These are phyloP conservation scores for Medicago ruthenica DNA, from an alignment of 306 rosid species.

Conservation along the genomic window DNA sequence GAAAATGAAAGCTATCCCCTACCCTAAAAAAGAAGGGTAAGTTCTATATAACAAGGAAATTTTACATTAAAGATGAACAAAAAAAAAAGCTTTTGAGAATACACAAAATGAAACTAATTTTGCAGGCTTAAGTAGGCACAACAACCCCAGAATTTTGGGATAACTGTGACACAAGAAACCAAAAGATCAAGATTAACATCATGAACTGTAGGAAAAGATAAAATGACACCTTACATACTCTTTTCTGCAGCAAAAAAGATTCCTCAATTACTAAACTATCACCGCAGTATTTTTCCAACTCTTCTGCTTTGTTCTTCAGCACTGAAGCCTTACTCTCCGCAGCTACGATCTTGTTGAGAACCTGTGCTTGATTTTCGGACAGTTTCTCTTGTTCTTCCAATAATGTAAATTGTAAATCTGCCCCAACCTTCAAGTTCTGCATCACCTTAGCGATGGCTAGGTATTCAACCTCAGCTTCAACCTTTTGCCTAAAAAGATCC, in stretches of 20 bases:
- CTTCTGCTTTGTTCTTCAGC: conserved; percentile 63
- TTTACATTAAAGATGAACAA: conserved; percentile 48
- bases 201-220: conserved; percentile 63
- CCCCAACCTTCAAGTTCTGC: conserved; percentile 54
- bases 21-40: conserved; percentile 42
- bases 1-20: conserved; percentile 37
- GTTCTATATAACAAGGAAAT: conserved; percentile 43
- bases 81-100: conserved; percentile 41
- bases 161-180: conserved; percentile 56
- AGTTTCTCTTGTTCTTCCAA: conserved; percentile 62
- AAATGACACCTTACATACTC: conserved; percentile 61
- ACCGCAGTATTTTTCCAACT: conserved; percentile 55
- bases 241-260: conserved; percentile 59
- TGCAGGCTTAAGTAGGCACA: conserved; percentile 78
- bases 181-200: conserved; percentile 56
- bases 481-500: conserved; percentile 59
- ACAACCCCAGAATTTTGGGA: conserved; percentile 53
- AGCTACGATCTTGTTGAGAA: conserved; percentile 57
- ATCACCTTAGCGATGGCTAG: conserved; percentile 52
- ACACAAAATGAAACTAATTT: conserved; percentile 47
- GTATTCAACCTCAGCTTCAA: conserved; percentile 78
- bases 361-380: conserved; percentile 57
- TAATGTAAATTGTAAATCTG: conserved; percentile 41
- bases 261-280: conserved; percentile 64
- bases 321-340: conserved; percentile 57